These are phyloP conservation scores for Pleurotus salmoneostramineus DNA, from an alignment of 768 basidiomycete genomes.

Conservation along the genomic window DNA sequence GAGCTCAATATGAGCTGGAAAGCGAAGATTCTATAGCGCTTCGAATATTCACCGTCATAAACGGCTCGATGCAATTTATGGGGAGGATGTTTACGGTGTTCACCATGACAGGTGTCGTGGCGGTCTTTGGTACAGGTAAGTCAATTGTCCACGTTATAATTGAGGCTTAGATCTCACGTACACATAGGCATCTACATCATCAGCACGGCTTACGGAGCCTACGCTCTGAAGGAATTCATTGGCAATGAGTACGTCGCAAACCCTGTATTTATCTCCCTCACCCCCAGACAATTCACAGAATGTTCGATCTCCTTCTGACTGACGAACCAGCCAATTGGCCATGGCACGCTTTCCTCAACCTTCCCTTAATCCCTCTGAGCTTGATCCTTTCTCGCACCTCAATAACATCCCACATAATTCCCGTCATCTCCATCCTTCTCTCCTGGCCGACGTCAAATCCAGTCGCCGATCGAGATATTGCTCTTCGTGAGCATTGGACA, in stretches of 20 bases:
- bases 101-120: constrained; percentile 44
- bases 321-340: constrained; percentile 74
- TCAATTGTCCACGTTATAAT: constrained; percentile 9
- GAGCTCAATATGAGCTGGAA: constrained; percentile 59
- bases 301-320: constrained; percentile 62
- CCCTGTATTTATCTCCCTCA: background rate
- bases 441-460: constrained; percentile 41
- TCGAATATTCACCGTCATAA: constrained; percentile 44
- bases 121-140: constrained; percentile 62
- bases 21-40: constrained; percentile 58
- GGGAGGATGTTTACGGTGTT: constrained; percentile 52
- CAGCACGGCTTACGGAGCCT: constrained; percentile 67
- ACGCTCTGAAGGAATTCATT: constrained; percentile 65
- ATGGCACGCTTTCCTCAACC: constrained; percentile 70
- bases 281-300: constrained; percentile 26
- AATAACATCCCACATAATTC: constrained; percentile 24
- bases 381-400: constrained; percentile 63
- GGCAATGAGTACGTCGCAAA: constrained; percentile 52
- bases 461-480: constrained; percentile 23
- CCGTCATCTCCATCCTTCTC: constrained; percentile 42
- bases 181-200: constrained; percentile 37
- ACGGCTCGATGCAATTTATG: constrained; percentile 42
- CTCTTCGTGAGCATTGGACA: constrained; percentile 28
- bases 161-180: background rate
- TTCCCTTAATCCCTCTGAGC: constrained; percentile 66